Percentiles rank a stretch among this genome's conserved stretches.
Evolutionary conservation across 75 land plant species (phyloP).

Genomic region (Azolla pinnata): DNA sequence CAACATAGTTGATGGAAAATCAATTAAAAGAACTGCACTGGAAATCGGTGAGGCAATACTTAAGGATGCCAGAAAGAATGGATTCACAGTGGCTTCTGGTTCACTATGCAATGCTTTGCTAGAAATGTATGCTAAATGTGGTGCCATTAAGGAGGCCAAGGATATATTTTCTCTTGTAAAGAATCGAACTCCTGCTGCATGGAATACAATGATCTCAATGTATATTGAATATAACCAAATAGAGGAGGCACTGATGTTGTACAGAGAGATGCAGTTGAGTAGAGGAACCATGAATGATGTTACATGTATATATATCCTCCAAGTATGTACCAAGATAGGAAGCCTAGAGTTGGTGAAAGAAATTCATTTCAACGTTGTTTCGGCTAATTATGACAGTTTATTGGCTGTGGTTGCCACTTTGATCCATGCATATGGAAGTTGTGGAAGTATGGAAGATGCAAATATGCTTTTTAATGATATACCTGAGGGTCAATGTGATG

Average conservation of each 20-base stretch:
- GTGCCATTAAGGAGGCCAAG: constrained; percentile 7
- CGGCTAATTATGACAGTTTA: neutral
- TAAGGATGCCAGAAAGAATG: neutral
- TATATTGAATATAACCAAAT: constrained; percentile 5
- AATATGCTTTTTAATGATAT: neutral
- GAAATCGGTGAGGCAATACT: constrained; percentile 7
- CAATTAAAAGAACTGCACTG: neutral
- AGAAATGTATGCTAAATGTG: constrained; percentile 12
- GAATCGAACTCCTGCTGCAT: neutral
- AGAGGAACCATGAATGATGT: constrained; percentile 25
- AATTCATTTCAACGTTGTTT: neutral
- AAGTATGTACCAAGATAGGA: constrained; percentile 13
- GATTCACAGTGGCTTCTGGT: neutral
- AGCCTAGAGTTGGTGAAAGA: neutral
- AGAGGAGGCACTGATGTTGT: constrained; percentile 16
- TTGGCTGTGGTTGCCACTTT: neutral
- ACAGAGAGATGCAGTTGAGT: constrained; percentile 23
- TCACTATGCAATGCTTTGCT: neutral
- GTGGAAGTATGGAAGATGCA: constrained; percentile 5
- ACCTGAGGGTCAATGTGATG: neutral
- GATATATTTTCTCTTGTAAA: constrained; percentile 1
- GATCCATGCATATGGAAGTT: constrained; percentile 4
- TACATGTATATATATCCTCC: constrained; percentile 9
- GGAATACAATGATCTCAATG: constrained; percentile 19
- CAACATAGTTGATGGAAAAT: neutral